Conservation (phyloP, 1,139 yeast species). For the Suhomyces atakaporum region DNA sequence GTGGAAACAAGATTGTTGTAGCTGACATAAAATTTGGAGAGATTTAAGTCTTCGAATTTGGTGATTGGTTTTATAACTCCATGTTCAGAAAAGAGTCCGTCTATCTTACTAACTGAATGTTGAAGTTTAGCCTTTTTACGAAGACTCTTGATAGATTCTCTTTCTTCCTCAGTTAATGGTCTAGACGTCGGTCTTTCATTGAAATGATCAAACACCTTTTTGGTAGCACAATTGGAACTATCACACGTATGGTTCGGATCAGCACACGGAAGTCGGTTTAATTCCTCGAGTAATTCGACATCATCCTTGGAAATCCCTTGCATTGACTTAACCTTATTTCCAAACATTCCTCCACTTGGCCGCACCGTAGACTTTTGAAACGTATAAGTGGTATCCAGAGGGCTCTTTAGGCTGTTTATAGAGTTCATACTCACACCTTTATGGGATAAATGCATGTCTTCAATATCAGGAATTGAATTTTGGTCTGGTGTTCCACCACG, state of each 20-base stretch:
- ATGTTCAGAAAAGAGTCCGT: slow-evolving; percentile 11
- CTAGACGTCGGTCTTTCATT: slow-evolving; percentile 1
- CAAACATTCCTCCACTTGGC: slow-evolving; percentile 8
- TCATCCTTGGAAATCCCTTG: not conserved
- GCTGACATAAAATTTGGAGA: slow-evolving; percentile 8
- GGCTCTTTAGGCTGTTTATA: slow-evolving; percentile 4
- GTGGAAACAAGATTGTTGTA: slow-evolving; percentile 6
- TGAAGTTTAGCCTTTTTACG: slow-evolving; percentile 14
- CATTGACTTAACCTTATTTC: not conserved
- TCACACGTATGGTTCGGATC: slow-evolving; percentile 2
- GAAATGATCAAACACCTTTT: slow-evolving; percentile 6
- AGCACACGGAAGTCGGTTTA: slow-evolving; percentile 8
- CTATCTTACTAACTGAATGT: slow-evolving; percentile 12
- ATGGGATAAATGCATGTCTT: slow-evolving; percentile 10
- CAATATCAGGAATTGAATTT: slow-evolving; percentile 15
- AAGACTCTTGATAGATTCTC: slow-evolving; percentile 7
- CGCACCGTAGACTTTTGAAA: not conserved
- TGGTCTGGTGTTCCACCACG: slow-evolving; percentile 7
- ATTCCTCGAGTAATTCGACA: slow-evolving; percentile 5
- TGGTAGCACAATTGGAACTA: slow-evolving; percentile 6
- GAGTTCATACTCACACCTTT: slow-evolving; percentile 2
- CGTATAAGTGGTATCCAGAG: slow-evolving; percentile 2
- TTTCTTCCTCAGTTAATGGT: slow-evolving; percentile 7
- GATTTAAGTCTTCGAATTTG: slow-evolving; percentile 8
- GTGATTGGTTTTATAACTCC: slow-evolving; percentile 2